Evolutionary conservation across 352 stramenopile species (phyloP), one percentile per base, ranked within the genome.

Genomic region (Globisporangium middletonii): DNA sequence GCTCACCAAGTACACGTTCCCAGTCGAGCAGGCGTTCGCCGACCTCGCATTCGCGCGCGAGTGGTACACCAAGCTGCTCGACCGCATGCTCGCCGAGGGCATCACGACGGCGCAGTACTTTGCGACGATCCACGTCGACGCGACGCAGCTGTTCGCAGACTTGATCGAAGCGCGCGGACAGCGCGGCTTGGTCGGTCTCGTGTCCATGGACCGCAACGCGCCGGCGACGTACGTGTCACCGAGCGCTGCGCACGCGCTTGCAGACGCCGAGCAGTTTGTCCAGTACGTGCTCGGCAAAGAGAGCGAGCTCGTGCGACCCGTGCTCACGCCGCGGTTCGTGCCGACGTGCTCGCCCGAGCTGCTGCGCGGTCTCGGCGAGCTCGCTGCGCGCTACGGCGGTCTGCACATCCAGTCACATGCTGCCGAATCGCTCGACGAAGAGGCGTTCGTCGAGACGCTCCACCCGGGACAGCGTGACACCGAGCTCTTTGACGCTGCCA

Each of bases 31-130:
- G 15, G 72, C 61, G 23, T 94, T 97, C 41, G 62, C 65, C 7
- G 77, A 95, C 59, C 33, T 72, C 13, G 44, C 89, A 72, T 83
- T n/a, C n/a, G n/a, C n/a, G 16, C 27, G 38, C 38, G 8, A 65
- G 18, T 85, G 92, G 60, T 98, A 97, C 71, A 50, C 65, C 38
- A 79, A 70, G 57, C 59, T 94, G 15, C 72, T 98, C 8, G 66
- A 85, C 55, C 66, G 62, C 23, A 84, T 91, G 67, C 72, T 98
- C 33, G 55, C 57, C 6, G 72, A 84, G 35, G 92, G 92, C 23
- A 89, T 94, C 45, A 98, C 92, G 1, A 97, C 88, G 6, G 87
- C 75, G 3, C 79, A 91, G 52, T 97, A 97, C 71, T 97, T 96
- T 71, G 88, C 70, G 6, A 97, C 86, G 19, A 79, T 96, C 51